phyloP scores from a whole-genome alignment of 2,329 filamentous ascomycete species.

The Beauveria varroae region DNA sequence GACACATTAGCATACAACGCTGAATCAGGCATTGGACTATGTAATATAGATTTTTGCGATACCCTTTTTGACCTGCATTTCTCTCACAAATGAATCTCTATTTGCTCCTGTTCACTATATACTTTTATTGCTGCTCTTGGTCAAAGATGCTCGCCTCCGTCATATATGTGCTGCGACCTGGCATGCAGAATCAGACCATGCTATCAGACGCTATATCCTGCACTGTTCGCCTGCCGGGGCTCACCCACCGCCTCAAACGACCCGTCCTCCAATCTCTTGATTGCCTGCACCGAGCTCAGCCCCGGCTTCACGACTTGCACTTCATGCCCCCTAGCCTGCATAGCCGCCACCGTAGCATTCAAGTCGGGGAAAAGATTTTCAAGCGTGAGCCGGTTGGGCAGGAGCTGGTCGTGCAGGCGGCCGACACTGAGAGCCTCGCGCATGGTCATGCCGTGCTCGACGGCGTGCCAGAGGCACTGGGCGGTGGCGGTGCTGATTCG shows the following conservation, averaged over 20 bases:
- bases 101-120: background rate
- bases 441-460: constrained; percentile 56
- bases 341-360: constrained; percentile 53
- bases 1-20: background rate
- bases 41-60: constrained; percentile 12
- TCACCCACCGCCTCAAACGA: constrained; percentile 73
- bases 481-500: constrained; percentile 76
- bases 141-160: background rate
- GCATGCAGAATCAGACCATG: background rate
- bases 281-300: constrained; percentile 62
- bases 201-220: constrained; percentile 43
- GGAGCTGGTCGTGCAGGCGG: constrained; percentile 73
- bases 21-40: background rate
- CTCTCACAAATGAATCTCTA: background rate
- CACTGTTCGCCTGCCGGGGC: constrained; percentile 65
- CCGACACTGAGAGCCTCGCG: constrained; percentile 56
- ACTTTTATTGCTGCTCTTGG: background rate
- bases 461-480: constrained; percentile 63
- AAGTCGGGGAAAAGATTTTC: constrained; percentile 56
- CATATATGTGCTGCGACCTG: no score
- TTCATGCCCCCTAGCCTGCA: constrained; percentile 61
- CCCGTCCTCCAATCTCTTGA: constrained; percentile 54
- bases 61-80: constrained; percentile 7
- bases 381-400: constrained; percentile 61
- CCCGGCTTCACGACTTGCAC: constrained; percentile 60